Percentiles rank a stretch among this genome's conserved stretches.
These are phyloP conservation scores for Penicillium freii DNA, from an alignment of 2,329 filamentous ascomycete genomes.

Conservation along the genomic window DNA sequence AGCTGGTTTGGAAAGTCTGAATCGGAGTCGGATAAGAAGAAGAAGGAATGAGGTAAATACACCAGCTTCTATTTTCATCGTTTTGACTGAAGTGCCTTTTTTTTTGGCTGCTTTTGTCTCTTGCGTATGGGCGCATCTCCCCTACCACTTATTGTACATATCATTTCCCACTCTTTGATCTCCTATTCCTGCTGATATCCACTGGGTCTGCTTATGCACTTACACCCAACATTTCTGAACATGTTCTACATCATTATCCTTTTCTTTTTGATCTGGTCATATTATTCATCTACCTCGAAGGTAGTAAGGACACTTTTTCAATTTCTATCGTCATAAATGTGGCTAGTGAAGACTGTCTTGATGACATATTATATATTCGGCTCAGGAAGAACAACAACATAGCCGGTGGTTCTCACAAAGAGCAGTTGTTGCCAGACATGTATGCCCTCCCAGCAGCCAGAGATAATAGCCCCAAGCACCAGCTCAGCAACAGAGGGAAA, in stretches of 20 bases:
- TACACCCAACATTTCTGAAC: neutral
- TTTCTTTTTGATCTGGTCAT: too few species aligned
- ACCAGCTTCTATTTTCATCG: neutral
- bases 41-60: slow-evolving; percentile 19
- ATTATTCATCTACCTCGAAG: neutral
- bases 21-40: slow-evolving; percentile 17
- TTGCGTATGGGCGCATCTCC: neutral
- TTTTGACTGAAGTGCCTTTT: neutral
- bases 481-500: too few species aligned
- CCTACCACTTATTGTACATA: slow-evolving; percentile 15
- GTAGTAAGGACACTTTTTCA: neutral
- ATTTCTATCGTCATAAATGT: neutral
- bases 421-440: neutral
- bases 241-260: neutral
- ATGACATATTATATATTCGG: neutral
- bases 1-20: slow-evolving; percentile 14
- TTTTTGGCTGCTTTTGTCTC: neutral
- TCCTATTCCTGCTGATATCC: slow-evolving; percentile 7
- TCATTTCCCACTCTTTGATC: slow-evolving; percentile 1
- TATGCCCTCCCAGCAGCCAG: too few species aligned
- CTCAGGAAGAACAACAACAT: neutral
- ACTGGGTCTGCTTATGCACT: neutral
- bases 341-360: neutral
- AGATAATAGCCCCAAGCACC: too few species aligned
- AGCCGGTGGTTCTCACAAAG: neutral